A percentile compares a stretch with the other conserved stretches of the same genome.
Evolutionary conservation across 192 early-diverging fungal species (phyloP).

Genomic region (Jimgerdemannia lactiflua): DNA sequence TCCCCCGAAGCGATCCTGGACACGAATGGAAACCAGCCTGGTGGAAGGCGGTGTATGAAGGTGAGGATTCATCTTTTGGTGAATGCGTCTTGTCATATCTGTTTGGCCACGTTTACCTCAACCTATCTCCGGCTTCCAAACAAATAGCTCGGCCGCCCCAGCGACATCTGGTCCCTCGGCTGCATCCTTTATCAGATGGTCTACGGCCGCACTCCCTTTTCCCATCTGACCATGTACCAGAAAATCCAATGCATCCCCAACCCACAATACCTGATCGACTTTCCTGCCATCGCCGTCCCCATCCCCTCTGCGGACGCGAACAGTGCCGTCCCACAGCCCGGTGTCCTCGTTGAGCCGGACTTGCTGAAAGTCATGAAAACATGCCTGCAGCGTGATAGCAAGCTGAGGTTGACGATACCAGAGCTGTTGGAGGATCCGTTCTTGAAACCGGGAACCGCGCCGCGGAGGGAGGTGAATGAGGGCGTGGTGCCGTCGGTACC

Average conservation of each 20-base stretch:
- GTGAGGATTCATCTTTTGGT: too few relatives aligned
- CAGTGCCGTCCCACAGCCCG: not conserved
- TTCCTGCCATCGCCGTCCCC: slow-evolving; percentile 32
- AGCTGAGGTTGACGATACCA: slow-evolving; percentile 63
- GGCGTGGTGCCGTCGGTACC: too few relatives aligned
- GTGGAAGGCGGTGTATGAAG: too few relatives aligned
- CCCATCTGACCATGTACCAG: slow-evolving; percentile 56
- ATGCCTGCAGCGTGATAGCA: slow-evolving; percentile 70
- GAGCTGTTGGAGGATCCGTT: slow-evolving; percentile 65
- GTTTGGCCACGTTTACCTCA: too few relatives aligned
- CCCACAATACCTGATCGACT: slow-evolving; percentile 63
- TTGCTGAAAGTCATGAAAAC: slow-evolving; percentile 59
- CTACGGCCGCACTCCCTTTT: slow-evolving; percentile 84
- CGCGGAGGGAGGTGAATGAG: not conserved
- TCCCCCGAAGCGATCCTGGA: slow-evolving; percentile 71
- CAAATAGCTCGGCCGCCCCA: slow-evolving; percentile 65
- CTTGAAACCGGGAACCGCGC: slow-evolving; percentile 30
- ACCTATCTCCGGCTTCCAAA: too few relatives aligned
- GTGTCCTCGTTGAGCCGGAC: slow-evolving; percentile 37
- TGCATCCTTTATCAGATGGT: slow-evolving; percentile 93
- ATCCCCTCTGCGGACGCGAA: not conserved
- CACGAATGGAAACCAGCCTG: too few relatives aligned
- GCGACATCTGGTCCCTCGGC: slow-evolving; percentile 91
- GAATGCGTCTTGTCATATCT: too few relatives aligned
- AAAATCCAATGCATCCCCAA: slow-evolving; percentile 77